Conservation (phyloP, 306 rosid species). For the apple (Malus domestica) region ASM211411v1 NC_041791.1:26219501-26220000, state of each 20-base stretch:
- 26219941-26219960: neutral
- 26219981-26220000: neutral
- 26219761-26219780: conserved; percentile 15
- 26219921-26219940: neutral
- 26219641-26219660: no score
- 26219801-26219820: conserved; percentile 12
- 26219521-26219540: no score
- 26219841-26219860: conserved; percentile 16
- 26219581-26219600: no score
- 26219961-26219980: neutral
- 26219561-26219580: no score
- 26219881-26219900: neutral
- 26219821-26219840: conserved; percentile 20
- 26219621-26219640: no score
- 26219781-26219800: conserved; percentile 16
- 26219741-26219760: conserved; percentile 13
- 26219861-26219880: conserved; percentile 25
- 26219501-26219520: no score
- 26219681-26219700: neutral
- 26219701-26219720: conserved; percentile 21
- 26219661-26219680: no score
- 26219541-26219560: no score
- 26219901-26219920: neutral
- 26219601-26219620: no score
- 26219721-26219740: conserved; percentile 20